Percentiles rank a stretch among this genome's conserved stretches.
These are phyloP conservation scores for Phytophthora cactorum DNA, from an alignment of 352 stramenopile genomes.

Conservation along the genomic window DNA sequence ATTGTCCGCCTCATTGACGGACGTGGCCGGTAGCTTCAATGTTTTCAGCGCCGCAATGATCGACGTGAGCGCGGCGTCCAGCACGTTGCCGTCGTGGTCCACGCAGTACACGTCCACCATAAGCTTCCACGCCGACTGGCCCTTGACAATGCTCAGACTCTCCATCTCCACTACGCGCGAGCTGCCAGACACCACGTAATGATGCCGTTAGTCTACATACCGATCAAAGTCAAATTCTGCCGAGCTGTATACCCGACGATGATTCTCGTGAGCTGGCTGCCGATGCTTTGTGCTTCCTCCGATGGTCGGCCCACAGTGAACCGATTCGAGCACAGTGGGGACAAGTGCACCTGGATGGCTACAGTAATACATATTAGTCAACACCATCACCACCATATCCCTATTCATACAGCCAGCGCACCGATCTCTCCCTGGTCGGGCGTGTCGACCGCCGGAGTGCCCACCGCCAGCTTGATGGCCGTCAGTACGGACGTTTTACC, in stretches of 20 bases:
- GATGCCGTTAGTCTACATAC: neutral
- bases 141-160: slow-evolving; percentile 71
- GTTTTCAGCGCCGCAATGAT: slow-evolving; percentile 77
- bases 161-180: slow-evolving; percentile 84
- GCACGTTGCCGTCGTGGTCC: slow-evolving; percentile 84
- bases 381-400: slow-evolving; percentile 1
- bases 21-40: slow-evolving; percentile 64
- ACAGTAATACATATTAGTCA: slow-evolving; percentile 9
- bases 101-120: slow-evolving; percentile 84
- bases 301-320: slow-evolving; percentile 75
- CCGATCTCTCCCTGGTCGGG: slow-evolving; percentile 82
- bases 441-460: slow-evolving; percentile 66
- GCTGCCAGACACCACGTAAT: slow-evolving; percentile 25
- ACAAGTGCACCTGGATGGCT: slow-evolving; percentile 85
- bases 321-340: slow-evolving; percentile 75
- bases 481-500: slow-evolving; percentile 77
- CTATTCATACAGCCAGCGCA: slow-evolving; percentile 18
- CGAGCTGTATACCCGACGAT: slow-evolving; percentile 56
- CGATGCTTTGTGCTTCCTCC: slow-evolving; percentile 80
- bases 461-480: slow-evolving; percentile 77
- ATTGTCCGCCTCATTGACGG: slow-evolving; percentile 70
- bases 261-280: slow-evolving; percentile 77
- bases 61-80: slow-evolving; percentile 71
- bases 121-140: slow-evolving; percentile 83
- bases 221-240: neutral